These are phyloP conservation scores for Sugiyamaella smithiae DNA, from an alignment of 805 yeast genomes.

Conservation along the genomic window DNA sequence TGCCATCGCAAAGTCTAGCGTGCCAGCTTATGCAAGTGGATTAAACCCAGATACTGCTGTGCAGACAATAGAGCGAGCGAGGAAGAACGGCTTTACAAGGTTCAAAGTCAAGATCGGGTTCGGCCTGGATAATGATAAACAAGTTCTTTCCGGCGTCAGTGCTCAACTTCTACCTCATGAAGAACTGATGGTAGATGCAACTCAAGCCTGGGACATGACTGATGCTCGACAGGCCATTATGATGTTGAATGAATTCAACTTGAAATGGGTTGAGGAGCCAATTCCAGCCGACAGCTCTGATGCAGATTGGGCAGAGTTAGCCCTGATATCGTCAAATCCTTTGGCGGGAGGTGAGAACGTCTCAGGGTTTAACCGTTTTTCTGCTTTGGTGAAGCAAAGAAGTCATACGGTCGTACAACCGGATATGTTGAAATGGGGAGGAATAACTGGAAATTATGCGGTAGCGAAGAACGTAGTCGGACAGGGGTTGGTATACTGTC, in stretches of 20 bases:
- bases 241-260: not conserved
- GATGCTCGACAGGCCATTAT: not conserved
- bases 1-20: not conserved
- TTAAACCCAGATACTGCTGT: not conserved
- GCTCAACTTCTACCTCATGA: not conserved
- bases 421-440: not conserved
- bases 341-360: not conserved
- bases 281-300: not conserved
- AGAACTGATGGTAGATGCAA: not conserved
- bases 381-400: not conserved
- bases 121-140: not conserved
- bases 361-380: not conserved
- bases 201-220: not conserved
- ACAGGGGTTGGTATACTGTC: not conserved
- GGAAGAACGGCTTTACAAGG: not conserved
- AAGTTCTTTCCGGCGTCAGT: not conserved
- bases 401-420: not conserved
- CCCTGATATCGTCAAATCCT: not conserved
- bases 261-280: not conserved
- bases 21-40: not conserved
- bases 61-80: not conserved
- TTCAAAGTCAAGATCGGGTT: not conserved
- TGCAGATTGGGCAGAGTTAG: not conserved
- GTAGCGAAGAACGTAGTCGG: not conserved
- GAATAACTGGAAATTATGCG: not conserved